These are phyloP conservation scores for Umbelopsis sp. DNA, from an alignment of 371 early-diverging fungal species.

Conservation along the genomic window DNA sequence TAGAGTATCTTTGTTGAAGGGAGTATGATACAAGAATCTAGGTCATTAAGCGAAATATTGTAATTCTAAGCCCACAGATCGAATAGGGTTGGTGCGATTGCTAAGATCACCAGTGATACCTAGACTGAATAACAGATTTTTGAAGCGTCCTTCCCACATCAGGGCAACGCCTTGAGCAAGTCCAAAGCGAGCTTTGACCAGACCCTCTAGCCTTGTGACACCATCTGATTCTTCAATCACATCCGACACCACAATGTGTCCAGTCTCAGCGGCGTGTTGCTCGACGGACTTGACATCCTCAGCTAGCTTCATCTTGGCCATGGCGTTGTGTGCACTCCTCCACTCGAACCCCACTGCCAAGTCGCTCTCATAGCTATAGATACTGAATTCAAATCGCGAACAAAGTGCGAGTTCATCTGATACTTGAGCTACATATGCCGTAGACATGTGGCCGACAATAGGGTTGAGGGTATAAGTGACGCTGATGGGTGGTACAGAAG, in stretches of 20 bases:
- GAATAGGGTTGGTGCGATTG: conserved; percentile 49
- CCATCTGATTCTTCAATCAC: conserved; percentile 19
- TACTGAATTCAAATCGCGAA: conserved; percentile 86
- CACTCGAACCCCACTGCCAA: conserved; percentile 83
- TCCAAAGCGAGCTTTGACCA: conserved; percentile 64
- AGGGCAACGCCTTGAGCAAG: conserved; percentile 58
- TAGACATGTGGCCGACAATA: conserved; percentile 85
- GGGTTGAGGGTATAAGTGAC: conserved; percentile 84
- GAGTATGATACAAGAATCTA: neutral
- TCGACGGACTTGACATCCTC: conserved; percentile 11
- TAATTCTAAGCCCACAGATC: conserved; percentile 65
- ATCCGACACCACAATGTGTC: neutral
- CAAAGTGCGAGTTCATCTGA: conserved; percentile 70
- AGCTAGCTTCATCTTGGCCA: conserved; percentile 8
- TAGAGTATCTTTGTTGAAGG: neutral
- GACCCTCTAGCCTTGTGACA: conserved; percentile 53
- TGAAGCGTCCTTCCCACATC: conserved; percentile 72
- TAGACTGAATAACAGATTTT: conserved; percentile 61
- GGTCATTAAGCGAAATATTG: conserved; percentile 62
- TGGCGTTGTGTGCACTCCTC: conserved; percentile 43
- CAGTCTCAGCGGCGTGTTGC: conserved; percentile 21
- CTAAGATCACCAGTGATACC: conserved; percentile 61
- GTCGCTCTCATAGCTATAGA: conserved; percentile 88
- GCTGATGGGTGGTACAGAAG: conserved; percentile 55
- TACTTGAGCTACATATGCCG: conserved; percentile 81